Evolutionary conservation across 139 green algal genomes (phyloP).

Genomic region (Edaphochlamys debaryana): DNA sequence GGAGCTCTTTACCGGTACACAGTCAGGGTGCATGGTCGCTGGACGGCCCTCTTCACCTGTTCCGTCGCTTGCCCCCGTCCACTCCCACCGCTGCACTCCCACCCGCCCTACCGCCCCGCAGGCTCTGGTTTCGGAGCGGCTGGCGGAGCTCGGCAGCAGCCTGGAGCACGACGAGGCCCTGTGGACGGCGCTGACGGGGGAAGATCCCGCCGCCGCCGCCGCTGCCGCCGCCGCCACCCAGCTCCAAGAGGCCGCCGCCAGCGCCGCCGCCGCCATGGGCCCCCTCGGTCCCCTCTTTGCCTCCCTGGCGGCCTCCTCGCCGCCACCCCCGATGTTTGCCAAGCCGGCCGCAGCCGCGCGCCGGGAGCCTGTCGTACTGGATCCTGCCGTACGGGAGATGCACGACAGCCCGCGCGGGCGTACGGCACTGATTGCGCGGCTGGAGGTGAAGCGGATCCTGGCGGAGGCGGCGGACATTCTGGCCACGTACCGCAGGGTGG

Average conservation of each 20-base stretch:
- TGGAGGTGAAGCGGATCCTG: slow-evolving; percentile 23
- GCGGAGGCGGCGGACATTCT: slow-evolving; percentile 4
- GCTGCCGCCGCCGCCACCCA: not conserved
- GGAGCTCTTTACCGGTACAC: too few relatives aligned
- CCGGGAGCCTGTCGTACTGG: not conserved
- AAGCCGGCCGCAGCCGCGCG: too few relatives aligned
- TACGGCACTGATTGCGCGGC: not conserved
- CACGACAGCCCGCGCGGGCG: not conserved
- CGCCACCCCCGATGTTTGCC: too few relatives aligned
- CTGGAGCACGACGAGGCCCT: slow-evolving; percentile 9
- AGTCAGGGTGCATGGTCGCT: too few relatives aligned
- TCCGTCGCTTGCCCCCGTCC: too few relatives aligned
- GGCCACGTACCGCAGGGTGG: not conserved
- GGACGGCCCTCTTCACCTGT: too few relatives aligned
- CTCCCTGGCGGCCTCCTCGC: not conserved
- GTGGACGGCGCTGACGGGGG: not conserved
- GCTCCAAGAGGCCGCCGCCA: not conserved
- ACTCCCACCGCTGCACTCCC: too few relatives aligned
- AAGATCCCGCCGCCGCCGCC: not conserved
- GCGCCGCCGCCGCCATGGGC: too few relatives aligned
- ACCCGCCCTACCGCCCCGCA: too few relatives aligned
- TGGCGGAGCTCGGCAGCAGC: not conserved
- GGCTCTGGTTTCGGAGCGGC: too few relatives aligned
- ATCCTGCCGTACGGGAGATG: not conserved
- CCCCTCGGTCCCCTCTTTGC: not conserved